Evolutionary conservation across 176 grass and related monocot species (phyloP).

Genomic region (Zizania latifolia): DNA sequence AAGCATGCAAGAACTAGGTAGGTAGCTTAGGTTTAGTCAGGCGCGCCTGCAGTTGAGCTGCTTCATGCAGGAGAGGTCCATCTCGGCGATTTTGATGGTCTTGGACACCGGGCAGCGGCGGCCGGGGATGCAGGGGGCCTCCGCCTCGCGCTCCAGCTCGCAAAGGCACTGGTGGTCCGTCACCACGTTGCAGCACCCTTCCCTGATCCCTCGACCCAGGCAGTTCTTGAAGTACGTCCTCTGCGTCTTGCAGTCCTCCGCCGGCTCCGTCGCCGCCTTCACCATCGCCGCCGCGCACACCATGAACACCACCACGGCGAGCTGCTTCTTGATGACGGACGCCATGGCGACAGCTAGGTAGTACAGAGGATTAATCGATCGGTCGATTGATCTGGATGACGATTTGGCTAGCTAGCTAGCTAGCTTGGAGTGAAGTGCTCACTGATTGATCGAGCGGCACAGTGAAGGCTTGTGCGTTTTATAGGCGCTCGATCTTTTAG

Average conservation of each 20-base stretch:
- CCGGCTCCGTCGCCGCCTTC: not conserved
- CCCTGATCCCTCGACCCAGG: not conserved
- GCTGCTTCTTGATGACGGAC: not conserved
- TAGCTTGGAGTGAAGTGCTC: not conserved
- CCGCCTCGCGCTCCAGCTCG: slow-evolving; percentile 23
- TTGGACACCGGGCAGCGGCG: not conserved
- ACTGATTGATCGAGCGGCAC: not conserved
- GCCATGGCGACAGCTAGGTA: not conserved
- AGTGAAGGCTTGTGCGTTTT: not conserved
- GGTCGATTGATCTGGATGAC: not conserved
- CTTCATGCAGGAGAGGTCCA: slow-evolving; percentile 18
- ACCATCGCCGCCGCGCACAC: too few relatives aligned
- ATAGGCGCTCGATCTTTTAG: not conserved
- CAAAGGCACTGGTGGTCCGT: not conserved
- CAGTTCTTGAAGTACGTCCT: slow-evolving; percentile 25
- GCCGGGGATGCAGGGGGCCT: not conserved
- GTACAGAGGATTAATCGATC: too few relatives aligned
- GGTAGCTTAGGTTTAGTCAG: too few relatives aligned
- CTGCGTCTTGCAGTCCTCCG: slow-evolving; percentile 7
- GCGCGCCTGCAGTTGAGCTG: slow-evolving; percentile 22
- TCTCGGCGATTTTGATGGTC: slow-evolving; percentile 11
- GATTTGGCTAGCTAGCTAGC: not conserved
- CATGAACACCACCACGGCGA: not conserved
- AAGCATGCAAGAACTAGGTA: too few relatives aligned
- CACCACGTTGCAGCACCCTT: slow-evolving; percentile 10